These are phyloP conservation scores for Penicillium atrosanguineum DNA, from an alignment of 495 filamentous ascomycete species.

Conservation along the genomic window DNA sequence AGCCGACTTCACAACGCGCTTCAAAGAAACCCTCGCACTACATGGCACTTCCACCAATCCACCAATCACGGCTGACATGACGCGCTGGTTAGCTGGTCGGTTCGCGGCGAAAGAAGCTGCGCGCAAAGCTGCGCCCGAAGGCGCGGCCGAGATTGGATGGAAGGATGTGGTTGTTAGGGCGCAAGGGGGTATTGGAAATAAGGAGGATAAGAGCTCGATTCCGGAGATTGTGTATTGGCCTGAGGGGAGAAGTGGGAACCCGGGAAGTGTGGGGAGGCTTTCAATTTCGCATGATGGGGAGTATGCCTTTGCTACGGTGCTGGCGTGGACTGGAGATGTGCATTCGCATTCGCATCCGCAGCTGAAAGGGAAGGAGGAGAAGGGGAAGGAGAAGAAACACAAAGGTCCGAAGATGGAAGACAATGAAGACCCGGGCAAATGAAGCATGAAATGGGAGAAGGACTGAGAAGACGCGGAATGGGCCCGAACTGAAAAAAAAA, in stretches of 20 bases:
- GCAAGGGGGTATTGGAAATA: conserved; percentile 17
- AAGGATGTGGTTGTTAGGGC: conserved; percentile 40
- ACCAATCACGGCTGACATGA: conserved; percentile 35
- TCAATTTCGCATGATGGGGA: conserved; percentile 61
- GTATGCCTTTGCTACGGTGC: conserved; percentile 55
- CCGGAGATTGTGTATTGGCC: conserved; percentile 44
- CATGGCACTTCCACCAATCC: conserved; percentile 10
- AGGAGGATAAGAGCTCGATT: conserved; percentile 24
- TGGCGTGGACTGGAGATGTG: conserved; percentile 31
- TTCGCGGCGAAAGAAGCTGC: conserved; percentile 51
- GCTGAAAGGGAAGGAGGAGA: background rate
- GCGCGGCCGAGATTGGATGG: conserved; percentile 40
- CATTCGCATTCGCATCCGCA: background rate
- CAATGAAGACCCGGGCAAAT: too few relatives aligned
- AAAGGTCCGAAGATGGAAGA: too few relatives aligned
- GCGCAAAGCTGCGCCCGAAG: conserved; percentile 43
- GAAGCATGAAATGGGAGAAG: too few relatives aligned
- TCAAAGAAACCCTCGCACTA: conserved; percentile 20
- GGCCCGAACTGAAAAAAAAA: too few relatives aligned
- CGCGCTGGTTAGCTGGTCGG: conserved; percentile 47
- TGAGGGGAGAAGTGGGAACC: conserved; percentile 10
- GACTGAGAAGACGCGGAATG: too few relatives aligned
- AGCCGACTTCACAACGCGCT: conserved; percentile 37
- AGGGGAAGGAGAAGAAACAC: too few relatives aligned
- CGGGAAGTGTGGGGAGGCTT: conserved; percentile 34